phyloP scores from a whole-genome alignment of 1,284 basidiomycete species.

The Sporisorium scitamineum region DNA sequence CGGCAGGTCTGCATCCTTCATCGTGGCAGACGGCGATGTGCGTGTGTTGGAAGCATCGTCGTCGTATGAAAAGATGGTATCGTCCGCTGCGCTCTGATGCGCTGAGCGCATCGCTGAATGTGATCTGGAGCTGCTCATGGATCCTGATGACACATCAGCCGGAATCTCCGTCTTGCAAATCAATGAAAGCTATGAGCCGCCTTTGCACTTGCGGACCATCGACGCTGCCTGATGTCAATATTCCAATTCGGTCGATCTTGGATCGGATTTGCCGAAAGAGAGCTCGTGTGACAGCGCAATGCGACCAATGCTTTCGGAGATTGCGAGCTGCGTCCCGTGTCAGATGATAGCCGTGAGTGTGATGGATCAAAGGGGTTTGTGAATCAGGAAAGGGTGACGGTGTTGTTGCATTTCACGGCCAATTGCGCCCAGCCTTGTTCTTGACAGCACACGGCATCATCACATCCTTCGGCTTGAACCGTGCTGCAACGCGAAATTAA shows the following conservation, averaged over 20 bases:
- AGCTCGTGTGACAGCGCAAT: neutral
- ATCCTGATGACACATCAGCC: neutral
- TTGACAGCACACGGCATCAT: neutral
- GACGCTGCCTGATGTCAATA: neutral
- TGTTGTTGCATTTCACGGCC: neutral
- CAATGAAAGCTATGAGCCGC: neutral
- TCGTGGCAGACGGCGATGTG: neutral
- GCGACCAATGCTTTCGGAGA: neutral
- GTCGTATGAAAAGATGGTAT: slow-evolving; percentile 22
- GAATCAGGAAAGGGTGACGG: neutral
- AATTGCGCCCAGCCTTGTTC: too few species aligned
- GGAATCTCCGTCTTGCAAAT: neutral
- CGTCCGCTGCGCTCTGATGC: slow-evolving; percentile 2
- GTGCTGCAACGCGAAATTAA: slow-evolving; percentile 3
- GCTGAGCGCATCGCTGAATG: slow-evolving; percentile 6
- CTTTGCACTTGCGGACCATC: neutral
- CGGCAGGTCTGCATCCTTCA: slow-evolving; percentile 13
- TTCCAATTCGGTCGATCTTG: neutral
- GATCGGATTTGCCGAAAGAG: neutral
- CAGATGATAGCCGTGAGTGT: neutral
- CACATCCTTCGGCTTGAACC: slow-evolving; percentile 11
- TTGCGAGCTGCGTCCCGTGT: neutral
- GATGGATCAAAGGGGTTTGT: neutral
- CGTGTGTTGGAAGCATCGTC: slow-evolving; percentile 6
- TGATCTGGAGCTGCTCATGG: slow-evolving; percentile 16